Evolutionary conservation across 345 rosid species (phyloP), one percentile per base, ranked within the genome.

Genomic region (Eucalyptus marginata): DNA sequence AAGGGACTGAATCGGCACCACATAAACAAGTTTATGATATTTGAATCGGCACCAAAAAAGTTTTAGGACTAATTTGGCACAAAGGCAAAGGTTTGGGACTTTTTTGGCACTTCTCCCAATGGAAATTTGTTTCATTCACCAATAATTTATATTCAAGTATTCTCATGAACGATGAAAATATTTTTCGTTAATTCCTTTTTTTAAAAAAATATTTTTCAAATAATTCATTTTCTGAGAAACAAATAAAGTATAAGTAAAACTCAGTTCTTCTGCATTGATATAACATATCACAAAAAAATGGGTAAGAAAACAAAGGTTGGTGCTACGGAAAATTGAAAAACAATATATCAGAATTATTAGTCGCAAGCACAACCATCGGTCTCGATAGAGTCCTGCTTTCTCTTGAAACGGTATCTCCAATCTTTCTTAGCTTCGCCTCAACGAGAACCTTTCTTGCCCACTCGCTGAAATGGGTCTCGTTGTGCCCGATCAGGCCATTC

Each of bases 361-460:
- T 10, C 10, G 81, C 81, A 71, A 71, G 46, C 81, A 71, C 81
- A 71, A 10, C 2, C 81, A 10, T 14, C 14, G 27, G 4, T 17
- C 31, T 11, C 0, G 58, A 52, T 18, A 16, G 24, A 13, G 46
- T 71, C 46, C 14, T 20, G 81, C 81, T 36, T 62, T 20, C 7
- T 25, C 62, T 59, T 8, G 17, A 25, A 49, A 25, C 66, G 46
- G 58, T 8, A 5, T 66, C 80, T 88, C 47, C 87, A 24, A 13
- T 83, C 89, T 43, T 88, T 40, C 87, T 80, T 44, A 47, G 24
- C 84, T 66, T 92, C 9, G 93, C 92, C 59, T 94, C 92, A 12
- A 22, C 64, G 20, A 95, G 93, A 90, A 94, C 97, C 36, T 88
- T 86, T 86, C 86, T 87, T 4, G 94, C 91, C 96, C 98, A 94